A percentile compares a stretch with the other conserved stretches of the same genome.
Evolutionary conservation across 768 basidiomycete species (phyloP).

Genomic region (Sarcodon sp.): DNA sequence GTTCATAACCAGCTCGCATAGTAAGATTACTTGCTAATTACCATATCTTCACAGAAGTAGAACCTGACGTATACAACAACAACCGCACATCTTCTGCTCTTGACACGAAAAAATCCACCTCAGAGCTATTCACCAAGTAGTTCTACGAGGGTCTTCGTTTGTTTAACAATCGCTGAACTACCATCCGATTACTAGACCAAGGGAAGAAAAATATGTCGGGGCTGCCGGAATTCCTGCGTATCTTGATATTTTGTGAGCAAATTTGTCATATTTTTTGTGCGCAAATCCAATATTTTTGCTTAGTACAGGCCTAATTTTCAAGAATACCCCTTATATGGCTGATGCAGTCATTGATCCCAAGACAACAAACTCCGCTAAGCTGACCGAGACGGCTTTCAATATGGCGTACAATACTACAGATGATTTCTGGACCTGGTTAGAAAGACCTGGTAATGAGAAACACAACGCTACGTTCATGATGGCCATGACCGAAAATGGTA

Average conservation of each 20-base stretch:
- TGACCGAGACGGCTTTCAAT: slow-evolving; percentile 9
- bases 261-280: neutral
- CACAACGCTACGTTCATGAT: slow-evolving; percentile 11
- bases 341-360: slow-evolving; percentile 10
- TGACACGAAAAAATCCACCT: slow-evolving; percentile 8
- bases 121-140: neutral
- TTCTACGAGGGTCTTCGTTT: neutral
- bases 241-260: slow-evolving; percentile 5
- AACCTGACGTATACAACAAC: slow-evolving; percentile 16
- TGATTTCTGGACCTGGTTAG: slow-evolving; percentile 11
- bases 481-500: slow-evolving; percentile 10
- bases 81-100: slow-evolving; percentile 13
- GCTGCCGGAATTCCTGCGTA: slow-evolving; percentile 11
- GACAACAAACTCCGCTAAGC: slow-evolving; percentile 6
- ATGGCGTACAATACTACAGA: slow-evolving; percentile 8
- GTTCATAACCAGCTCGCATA: slow-evolving; percentile 10
- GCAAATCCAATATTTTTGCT: neutral
- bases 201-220: slow-evolving; percentile 10
- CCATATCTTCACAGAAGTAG: slow-evolving; percentile 18
- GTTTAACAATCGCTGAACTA: slow-evolving; percentile 2
- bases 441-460: slow-evolving; percentile 11
- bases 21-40: slow-evolving; percentile 16
- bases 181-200: too few species aligned
- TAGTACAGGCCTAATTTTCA: slow-evolving; percentile 11
- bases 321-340: slow-evolving; percentile 8